Conservation (phyloP, 2,329 filamentous ascomycete species). For the Calonectria pseudoturangicola region DNA sequence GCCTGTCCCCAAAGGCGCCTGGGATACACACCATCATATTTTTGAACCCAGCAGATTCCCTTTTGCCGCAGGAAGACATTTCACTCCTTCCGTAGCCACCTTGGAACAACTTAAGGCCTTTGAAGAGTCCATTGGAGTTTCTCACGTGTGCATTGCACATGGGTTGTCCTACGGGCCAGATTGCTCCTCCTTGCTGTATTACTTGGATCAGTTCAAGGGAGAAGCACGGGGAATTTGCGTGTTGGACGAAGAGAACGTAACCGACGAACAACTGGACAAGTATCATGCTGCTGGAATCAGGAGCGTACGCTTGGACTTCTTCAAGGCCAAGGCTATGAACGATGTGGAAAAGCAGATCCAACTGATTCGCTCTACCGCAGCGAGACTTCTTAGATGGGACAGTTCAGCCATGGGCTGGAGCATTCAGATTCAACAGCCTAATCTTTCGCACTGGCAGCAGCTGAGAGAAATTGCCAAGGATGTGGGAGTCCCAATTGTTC, state of each 20-base stretch:
- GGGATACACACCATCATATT: constrained; percentile 38
- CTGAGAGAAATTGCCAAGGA: constrained; percentile 3
- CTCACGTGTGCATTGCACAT: constrained; percentile 37
- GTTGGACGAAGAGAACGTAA: constrained; percentile 35
- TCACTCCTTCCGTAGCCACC: constrained; percentile 33
- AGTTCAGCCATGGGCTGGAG: constrained; percentile 31
- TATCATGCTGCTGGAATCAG: constrained; percentile 34
- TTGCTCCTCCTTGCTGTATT: constrained; percentile 34
- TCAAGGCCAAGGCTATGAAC: constrained; percentile 35
- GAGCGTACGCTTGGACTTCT: constrained; percentile 37
- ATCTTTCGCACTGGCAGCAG: constrained; percentile 30
- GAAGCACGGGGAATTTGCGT: constrained; percentile 35
- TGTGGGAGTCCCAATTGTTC: constrained; percentile 25
- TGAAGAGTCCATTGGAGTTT: constrained; percentile 35
- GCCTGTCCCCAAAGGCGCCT: constrained; percentile 27
- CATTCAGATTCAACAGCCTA: constrained; percentile 36
- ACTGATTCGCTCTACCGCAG: constrained; percentile 28
- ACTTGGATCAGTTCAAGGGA: constrained; percentile 32
- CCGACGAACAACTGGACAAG: constrained; percentile 23
- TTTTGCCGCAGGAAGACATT: constrained; percentile 31
- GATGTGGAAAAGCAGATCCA: constrained; percentile 31
- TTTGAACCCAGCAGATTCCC: constrained; percentile 34
- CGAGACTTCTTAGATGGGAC: constrained; percentile 27
- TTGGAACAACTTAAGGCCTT: constrained; percentile 30
- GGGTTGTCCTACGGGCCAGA: constrained; percentile 32